Evolutionary conservation across 768 basidiomycete genomes (phyloP).

Genomic region (Royoungia palumana): DNA sequence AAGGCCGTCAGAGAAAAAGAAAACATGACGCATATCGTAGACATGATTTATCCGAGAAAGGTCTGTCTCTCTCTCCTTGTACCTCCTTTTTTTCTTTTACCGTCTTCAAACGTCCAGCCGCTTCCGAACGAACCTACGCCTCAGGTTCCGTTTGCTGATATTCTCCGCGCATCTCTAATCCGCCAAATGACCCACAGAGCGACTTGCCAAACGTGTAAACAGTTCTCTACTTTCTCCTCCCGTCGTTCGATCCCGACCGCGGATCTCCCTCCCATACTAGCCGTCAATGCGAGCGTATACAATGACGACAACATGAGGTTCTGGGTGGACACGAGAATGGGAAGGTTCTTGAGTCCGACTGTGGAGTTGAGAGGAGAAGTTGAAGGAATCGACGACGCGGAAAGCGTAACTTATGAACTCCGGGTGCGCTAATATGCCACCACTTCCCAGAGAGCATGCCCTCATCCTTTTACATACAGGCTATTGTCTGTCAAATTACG

Average conservation of each 20-base stretch:
- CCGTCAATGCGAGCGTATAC: conserved; percentile 80
- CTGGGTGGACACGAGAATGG: conserved; percentile 61
- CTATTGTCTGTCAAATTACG: conserved; percentile 77
- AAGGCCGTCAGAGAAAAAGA: conserved; percentile 69
- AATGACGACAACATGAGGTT: conserved; percentile 67
- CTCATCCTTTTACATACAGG: conserved; percentile 39
- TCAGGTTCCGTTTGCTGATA: conserved; percentile 54
- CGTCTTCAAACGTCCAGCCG: conserved; percentile 20
- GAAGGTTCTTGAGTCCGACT: conserved; percentile 54
- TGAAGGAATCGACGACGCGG: conserved; percentile 54
- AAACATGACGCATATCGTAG: conserved; percentile 77
- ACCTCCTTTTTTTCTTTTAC: not conserved
- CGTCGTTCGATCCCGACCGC: conserved; percentile 59
- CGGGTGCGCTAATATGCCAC: conserved; percentile 51
- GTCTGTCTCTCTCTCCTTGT: conserved; percentile 37
- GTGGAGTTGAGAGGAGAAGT: conserved; percentile 59
- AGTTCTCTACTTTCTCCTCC: conserved; percentile 68
- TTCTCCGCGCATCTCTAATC: conserved; percentile 72
- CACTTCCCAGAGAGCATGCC: not conserved
- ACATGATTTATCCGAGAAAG: conserved; percentile 83
- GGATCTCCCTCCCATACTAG: conserved; percentile 79
- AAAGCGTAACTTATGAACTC: conserved; percentile 63
- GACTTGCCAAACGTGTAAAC: conserved; percentile 80
- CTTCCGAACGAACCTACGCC: conserved; percentile 37
- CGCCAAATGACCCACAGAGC: conserved; percentile 85